Conservation (phyloP, 805 yeast genomes). For the Cyberlindnera mycetangii region DNA sequence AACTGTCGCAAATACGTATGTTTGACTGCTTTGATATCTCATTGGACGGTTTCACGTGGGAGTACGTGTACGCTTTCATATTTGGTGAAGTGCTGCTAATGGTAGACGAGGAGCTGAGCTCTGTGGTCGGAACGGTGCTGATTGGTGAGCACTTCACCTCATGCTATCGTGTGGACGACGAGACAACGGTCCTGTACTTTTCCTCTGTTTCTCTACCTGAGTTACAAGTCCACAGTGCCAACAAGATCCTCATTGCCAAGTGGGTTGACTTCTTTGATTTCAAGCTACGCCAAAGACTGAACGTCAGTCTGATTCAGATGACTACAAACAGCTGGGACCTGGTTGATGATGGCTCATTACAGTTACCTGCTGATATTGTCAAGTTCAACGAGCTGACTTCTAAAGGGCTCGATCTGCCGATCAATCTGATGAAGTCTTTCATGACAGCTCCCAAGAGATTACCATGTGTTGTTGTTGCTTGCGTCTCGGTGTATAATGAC, state of each 20-base stretch:
- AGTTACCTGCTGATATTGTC: conserved; percentile 39
- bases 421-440: conserved; percentile 35
- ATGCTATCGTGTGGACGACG: conserved; percentile 26
- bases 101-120: conserved; percentile 19
- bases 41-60: conserved; percentile 43
- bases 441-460: conserved; percentile 38
- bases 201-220: conserved; percentile 44
- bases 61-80: conserved; percentile 32
- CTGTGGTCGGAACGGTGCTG: conserved; percentile 41
- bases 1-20: conserved; percentile 31
- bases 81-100: conserved; percentile 34
- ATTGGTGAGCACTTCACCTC: conserved; percentile 35
- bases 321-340: conserved; percentile 50
- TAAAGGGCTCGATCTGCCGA: conserved; percentile 41
- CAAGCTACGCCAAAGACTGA: conserved; percentile 10
- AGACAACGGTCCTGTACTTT: conserved; percentile 35
- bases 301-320: conserved; percentile 41
- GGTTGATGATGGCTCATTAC: conserved; percentile 30
- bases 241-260: conserved; percentile 35
- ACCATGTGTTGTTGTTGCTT: conserved; percentile 41
- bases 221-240: conserved; percentile 33
- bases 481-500: conserved; percentile 39
- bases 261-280: conserved; percentile 36
- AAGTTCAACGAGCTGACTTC: conserved; percentile 36
- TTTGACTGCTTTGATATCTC: conserved; percentile 44